Evolutionary conservation across 192 early-diverging fungal species (phyloP), one percentile per base, ranked within the genome.

Genomic region (Chytriomyces hyalinus): DNA sequence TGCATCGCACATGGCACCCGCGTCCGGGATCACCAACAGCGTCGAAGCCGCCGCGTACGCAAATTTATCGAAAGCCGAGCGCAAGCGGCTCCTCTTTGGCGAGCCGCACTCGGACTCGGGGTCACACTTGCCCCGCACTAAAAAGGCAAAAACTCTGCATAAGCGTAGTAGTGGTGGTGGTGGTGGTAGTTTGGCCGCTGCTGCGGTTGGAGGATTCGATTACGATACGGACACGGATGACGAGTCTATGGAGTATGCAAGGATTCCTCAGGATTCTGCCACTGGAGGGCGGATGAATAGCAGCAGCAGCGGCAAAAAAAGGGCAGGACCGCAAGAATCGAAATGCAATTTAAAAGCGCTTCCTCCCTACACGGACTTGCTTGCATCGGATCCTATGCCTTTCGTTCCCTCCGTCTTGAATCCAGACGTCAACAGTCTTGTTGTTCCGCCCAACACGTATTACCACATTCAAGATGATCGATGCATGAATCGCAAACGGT

Each of bases 401-500:
- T 73, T 73, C 17, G 36, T 73, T n/a, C 60, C 71, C 10, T 45
- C 36, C n/a, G 61, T 11, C 9, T n/a, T 11, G 45, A 24, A 60
- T 28, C 53, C 71, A 6, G n/a, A 26, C 20, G n/a, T 44, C 13
- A 73, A 73, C 45, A 45, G 20, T 6, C 24, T 73, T 8, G 8
- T 73, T 10, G 24, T 73, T 45, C 71, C 71, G 15, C 17, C 57
- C n/a, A 60, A 63, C 22, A 47, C 61, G 60, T 73, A 63, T 60
- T 73, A 62, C 47, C 45, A 43, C 43, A 60, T 73, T 2, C 71
- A 73, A 48, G 60, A 73, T 28, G 71, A 73, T n/a, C 53, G 71
- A 8, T 73, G 71, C 46, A 73, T 73, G 71, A 73, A 73, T 44
- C 44, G 49, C 45, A 43, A 60, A 49, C 44, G 49, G 61, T 73